Base-by-base conservation (phyloP, 306 rosid species). In the Betula pendula region DNA sequence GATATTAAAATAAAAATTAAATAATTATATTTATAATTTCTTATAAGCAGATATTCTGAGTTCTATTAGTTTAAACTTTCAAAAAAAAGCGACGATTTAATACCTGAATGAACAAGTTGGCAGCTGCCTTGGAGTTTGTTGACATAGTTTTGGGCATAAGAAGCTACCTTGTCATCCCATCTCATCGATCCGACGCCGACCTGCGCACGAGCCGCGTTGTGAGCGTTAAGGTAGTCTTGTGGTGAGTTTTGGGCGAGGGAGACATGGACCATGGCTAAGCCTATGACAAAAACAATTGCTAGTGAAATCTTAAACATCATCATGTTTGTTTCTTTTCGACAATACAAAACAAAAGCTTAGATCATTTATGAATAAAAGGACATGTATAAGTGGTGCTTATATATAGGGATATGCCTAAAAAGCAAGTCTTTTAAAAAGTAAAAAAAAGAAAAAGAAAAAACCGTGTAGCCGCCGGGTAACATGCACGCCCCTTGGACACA, bases 41-140 rank as follows among this genome's bases (percentile, higher is more conserved):
- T 1, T 38, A 38, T 38, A 29, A 29, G 33, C 33, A 29, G 33
- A 29, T 0, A 2, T 29, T 29, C 1, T 29, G 33, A 29, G 33
- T n/a, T n/a, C n/a, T n/a, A n/a, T n/a, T n/a, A n/a, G n/a, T n/a
- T n/a, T n/a, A n/a, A n/a, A n/a, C 33, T 29, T 29, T 29, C 2
- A 0, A 2, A 29, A n/a, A 29, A 1, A 29, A 29, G 33, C 1
- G 33, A 1, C 1, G 1, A 29, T 29, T 29, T 29, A 29, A 29
- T 1, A 0, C 48, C 43, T 0, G 93, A 87, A 47, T 85, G 89
- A 15, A 66, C 81, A 55, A 85, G 5, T 0, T 24, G 43, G 77
- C 88, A 87, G 27, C 42, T 77, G 0, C 65, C 83, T 6, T 25
- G 74, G 8, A 68, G 77, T 13, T 53, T 0, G 20, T 56, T 71